Conservation (phyloP, 768 basidiomycete species). For the Cyclocybe cylindracea region DNA sequence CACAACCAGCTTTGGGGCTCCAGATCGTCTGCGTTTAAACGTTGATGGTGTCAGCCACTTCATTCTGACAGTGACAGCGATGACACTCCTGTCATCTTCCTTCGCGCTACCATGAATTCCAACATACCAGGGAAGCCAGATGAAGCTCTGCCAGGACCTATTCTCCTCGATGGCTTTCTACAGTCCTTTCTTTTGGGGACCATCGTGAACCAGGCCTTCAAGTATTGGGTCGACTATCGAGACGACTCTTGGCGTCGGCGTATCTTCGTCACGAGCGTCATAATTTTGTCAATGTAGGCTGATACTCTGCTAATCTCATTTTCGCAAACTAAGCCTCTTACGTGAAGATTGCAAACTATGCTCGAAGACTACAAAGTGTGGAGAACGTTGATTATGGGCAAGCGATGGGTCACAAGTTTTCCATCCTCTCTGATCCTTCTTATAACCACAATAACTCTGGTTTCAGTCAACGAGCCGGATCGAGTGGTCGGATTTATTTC, state of each 20-base stretch:
- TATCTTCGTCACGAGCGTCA: conserved; percentile 38
- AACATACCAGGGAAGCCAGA: conserved; percentile 27
- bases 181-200: conserved; percentile 51
- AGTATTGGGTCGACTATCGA: conserved; percentile 41
- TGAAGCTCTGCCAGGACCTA: conserved; percentile 35
- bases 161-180: conserved; percentile 45
- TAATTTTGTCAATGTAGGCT: conserved; percentile 41
- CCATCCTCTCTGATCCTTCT: not conserved
- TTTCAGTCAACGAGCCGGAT: conserved; percentile 37
- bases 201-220: conserved; percentile 38
- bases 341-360: conserved; percentile 31
- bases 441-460: not conserved
- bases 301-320: too few relatives aligned
- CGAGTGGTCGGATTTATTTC: conserved; percentile 45
- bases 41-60: not conserved
- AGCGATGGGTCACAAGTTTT: conserved; percentile 33
- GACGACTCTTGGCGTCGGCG: conserved; percentile 46
- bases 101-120: conserved; percentile 13
- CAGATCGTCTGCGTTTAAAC: too few relatives aligned
- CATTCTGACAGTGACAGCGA: not conserved
- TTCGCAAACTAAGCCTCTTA: not conserved
- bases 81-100: not conserved
- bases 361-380: conserved; percentile 44
- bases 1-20: too few relatives aligned
- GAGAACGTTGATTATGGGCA: conserved; percentile 31